A percentile compares a stretch with the other conserved stretches of the same genome.
Evolutionary conservation across 192 early-diverging fungal species (phyloP).

Genomic region (Rhizoclosmatium globosum): DNA sequence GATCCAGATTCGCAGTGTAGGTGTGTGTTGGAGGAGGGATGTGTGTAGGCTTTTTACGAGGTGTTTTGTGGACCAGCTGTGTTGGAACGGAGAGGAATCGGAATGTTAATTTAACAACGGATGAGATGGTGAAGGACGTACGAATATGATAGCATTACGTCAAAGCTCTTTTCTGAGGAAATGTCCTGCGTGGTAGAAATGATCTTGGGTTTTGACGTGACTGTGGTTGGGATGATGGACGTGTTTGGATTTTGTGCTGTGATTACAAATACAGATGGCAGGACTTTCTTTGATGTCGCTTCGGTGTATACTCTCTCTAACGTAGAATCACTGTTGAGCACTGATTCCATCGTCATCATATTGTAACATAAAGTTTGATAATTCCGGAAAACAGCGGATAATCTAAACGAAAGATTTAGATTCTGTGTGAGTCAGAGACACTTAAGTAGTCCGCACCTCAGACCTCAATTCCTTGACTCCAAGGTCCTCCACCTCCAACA

Average conservation of each 20-base stretch:
- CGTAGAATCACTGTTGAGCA: constrained; percentile 12
- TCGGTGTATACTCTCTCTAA: background rate
- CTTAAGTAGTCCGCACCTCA: background rate
- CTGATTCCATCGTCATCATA: constrained; percentile 9
- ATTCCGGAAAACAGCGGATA: constrained; percentile 18
- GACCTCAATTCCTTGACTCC: background rate
- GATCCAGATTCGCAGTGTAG: constrained; percentile 15
- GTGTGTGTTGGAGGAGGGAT: background rate
- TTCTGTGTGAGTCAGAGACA: background rate
- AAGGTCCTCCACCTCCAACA: constrained; percentile 7
- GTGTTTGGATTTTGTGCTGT: background rate
- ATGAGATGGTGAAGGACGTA: background rate
- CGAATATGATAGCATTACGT: constrained; percentile 24
- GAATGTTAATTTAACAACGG: background rate
- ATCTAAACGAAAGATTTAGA: background rate
- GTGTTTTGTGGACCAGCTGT: constrained; percentile 11
- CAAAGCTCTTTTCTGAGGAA: constrained; percentile 4
- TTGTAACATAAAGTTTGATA: constrained; percentile 8
- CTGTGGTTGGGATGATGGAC: background rate
- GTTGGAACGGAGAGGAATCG: background rate
- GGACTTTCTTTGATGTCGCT: background rate
- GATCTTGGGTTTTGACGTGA: background rate
- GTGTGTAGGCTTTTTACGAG: constrained; percentile 7
- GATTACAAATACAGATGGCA: constrained; percentile 2
- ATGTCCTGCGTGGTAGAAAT: background rate